phyloP scores from a whole-genome alignment of 495 filamentous ascomycete species.

The Gamarada debralockiae region DNA sequence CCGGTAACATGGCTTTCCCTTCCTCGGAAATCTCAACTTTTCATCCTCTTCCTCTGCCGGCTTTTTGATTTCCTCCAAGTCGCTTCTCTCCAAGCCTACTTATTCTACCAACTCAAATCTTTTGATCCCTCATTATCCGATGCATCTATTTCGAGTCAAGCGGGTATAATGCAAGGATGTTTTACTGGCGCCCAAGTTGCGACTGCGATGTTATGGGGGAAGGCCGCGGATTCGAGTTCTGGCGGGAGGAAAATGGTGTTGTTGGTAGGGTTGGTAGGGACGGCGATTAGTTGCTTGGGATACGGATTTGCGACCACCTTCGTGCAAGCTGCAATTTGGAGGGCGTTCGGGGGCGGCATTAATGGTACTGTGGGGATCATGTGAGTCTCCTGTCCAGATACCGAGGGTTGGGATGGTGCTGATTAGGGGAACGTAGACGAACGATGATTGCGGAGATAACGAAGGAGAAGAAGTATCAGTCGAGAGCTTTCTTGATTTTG shows the following conservation, averaged over 20 bases:
- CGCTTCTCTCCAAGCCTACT: conserved; percentile 51
- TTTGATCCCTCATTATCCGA: conserved; percentile 60
- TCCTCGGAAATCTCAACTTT: conserved; percentile 38
- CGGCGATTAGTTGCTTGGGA: conserved; percentile 58
- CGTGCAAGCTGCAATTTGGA: conserved; percentile 63
- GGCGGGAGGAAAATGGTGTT: conserved; percentile 73
- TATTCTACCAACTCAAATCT: conserved; percentile 72
- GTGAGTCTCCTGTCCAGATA: conserved; percentile 9
- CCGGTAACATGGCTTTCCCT: conserved; percentile 30
- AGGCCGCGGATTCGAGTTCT: conserved; percentile 63
- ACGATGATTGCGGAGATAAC: conserved; percentile 72
- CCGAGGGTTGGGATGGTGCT: neutral
- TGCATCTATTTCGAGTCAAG: conserved; percentile 65
- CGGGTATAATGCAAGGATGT: conserved; percentile 72
- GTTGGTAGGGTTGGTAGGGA: conserved; percentile 67
- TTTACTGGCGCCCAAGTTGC: conserved; percentile 70
- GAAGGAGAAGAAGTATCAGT: conserved; percentile 58
- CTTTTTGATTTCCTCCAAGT: conserved; percentile 45
- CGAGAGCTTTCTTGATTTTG: conserved; percentile 67
- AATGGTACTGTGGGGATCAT: conserved; percentile 81
- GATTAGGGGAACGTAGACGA: conserved; percentile 30
- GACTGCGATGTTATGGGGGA: conserved; percentile 79
- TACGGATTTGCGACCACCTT: conserved; percentile 74
- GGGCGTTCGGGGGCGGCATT: conserved; percentile 65
- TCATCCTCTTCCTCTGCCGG: conserved; percentile 37